Base-by-base conservation (phyloP, 352 stramenopile genomes). In the Phytophthora sojae region DNA sequence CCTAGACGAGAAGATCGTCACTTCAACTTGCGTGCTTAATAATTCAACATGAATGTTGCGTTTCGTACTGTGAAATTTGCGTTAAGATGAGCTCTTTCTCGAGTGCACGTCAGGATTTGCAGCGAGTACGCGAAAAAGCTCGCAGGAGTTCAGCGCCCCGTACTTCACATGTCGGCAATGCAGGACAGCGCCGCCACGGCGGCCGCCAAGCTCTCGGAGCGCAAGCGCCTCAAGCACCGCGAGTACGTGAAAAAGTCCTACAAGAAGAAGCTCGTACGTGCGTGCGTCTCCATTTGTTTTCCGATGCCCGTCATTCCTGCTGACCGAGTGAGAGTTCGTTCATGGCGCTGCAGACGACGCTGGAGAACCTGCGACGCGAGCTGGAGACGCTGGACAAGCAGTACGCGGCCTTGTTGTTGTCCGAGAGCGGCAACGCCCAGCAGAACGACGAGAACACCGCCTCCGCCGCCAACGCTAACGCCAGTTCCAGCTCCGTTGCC, bases 171-270 rank as follows among this genome's bases (percentile, higher is more conserved):
- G n/a, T n/a, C n/a, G n/a, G n/a, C n/a, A n/a, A n/a, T n/a, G n/a
- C n/a, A n/a, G n/a, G n/a, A 59, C 35, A 37, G 39, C 30, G 37
- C 57, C 12, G 58, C 53, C 32, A 26, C 50, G 5, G 49, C 44
- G 2, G 52, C 60, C 47, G 63, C 60, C n/a, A 79, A 69, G 44
- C 44, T 62, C 29, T 76, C 75, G 17, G 79, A 86, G 58, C 67
- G 58, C 25, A 92, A 90, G 79, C 81, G 83, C 9, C 77, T 90
- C 37, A 82, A 80, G 59, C 85, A 93, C 47, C 81, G 83, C 57
- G 81, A 89, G 58, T 90, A 91, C 67, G 85, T 91, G 50, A 87
- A 86, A 53, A 83, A 81, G 60, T 91, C 82, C 47, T 91, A 93
- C 73, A 86, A 83, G 45, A 90, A 90, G 76, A 91, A 93, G 52